A percentile compares a stretch with the other conserved stretches of the same genome.
Conservation (phyloP, 257 asterid species). For the Capsicum rhomboideum region DNA sequence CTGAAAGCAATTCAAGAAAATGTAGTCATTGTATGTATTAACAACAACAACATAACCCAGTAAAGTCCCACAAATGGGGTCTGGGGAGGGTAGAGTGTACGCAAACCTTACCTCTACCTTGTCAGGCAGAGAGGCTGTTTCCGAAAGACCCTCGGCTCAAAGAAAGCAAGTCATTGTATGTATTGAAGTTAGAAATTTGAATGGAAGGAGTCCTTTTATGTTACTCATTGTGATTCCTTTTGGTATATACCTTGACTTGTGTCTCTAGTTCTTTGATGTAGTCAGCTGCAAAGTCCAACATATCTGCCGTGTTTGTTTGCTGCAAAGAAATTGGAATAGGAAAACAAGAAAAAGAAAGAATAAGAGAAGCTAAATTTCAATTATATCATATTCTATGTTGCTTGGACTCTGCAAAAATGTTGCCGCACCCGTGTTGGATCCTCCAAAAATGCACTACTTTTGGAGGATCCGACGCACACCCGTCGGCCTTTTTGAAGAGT, state of each 20-base stretch:
- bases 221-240: neutral
- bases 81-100: too few relatives aligned
- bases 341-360: neutral
- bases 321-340: slow-evolving; percentile 17
- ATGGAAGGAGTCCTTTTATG: neutral
- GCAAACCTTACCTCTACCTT: too few relatives aligned
- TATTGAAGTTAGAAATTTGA: neutral
- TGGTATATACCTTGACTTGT: slow-evolving; percentile 49
- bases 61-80: too few relatives aligned
- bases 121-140: too few relatives aligned
- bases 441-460: neutral
- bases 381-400: neutral
- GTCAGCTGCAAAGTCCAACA: slow-evolving; percentile 92
- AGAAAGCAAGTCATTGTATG: neutral
- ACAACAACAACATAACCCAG: too few relatives aligned
- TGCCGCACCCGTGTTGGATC: neutral
- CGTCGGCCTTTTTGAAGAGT: neutral
- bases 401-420: neutral
- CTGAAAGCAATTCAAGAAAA: slow-evolving; percentile 19
- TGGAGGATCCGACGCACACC: neutral
- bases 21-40: neutral
- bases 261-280: slow-evolving; percentile 80
- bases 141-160: too few relatives aligned
- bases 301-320: slow-evolving; percentile 91
- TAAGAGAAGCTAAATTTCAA: neutral